These are phyloP conservation scores for Sporisorium iseilematis-ciliati DNA, from an alignment of 1,284 basidiomycete genomes.

Conservation along the genomic window DNA sequence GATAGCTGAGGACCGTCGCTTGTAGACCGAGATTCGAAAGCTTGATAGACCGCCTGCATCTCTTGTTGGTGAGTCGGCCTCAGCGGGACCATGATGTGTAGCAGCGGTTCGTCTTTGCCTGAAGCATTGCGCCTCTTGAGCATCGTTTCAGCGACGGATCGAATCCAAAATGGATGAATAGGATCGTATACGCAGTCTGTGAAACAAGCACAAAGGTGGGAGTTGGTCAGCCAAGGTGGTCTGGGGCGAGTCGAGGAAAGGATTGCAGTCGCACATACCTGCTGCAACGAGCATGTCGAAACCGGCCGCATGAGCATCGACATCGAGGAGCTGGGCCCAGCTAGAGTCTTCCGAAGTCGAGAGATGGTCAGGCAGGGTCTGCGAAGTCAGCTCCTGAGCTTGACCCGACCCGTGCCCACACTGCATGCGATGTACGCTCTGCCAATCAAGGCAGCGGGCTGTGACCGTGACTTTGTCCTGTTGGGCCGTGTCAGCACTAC, in stretches of 20 bases:
- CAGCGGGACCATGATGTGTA: slow-evolving; percentile 60
- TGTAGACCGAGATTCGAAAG: slow-evolving; percentile 25
- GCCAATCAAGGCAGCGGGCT: slow-evolving; percentile 60
- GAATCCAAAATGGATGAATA: slow-evolving; percentile 60
- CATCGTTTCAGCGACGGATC: slow-evolving; percentile 55
- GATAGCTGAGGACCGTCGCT: slow-evolving; percentile 7
- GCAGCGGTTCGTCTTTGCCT: slow-evolving; percentile 8
- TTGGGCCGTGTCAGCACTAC: background rate
- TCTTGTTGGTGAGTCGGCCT: slow-evolving; percentile 57
- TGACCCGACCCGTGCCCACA: background rate
- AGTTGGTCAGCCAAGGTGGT: background rate
- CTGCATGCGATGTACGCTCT: slow-evolving; percentile 35
- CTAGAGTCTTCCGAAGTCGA: background rate
- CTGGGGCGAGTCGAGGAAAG: no score
- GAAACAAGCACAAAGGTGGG: background rate
- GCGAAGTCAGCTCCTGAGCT: slow-evolving; percentile 41
- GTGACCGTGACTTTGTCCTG: background rate
- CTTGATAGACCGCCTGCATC: slow-evolving; percentile 55
- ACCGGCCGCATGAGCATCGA: slow-evolving; percentile 2
- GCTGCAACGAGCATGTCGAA: slow-evolving; percentile 62
- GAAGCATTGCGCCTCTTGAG: background rate
- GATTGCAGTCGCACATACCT: slow-evolving; percentile 23
- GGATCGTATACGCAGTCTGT: slow-evolving; percentile 65
- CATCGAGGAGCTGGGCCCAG: slow-evolving; percentile 17
- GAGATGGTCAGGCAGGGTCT: slow-evolving; percentile 45